Evolutionary conservation across 108 stramenopile species (phyloP), one percentile per base, ranked within the genome.

Genomic region (Discostella pseudostelligera): DNA sequence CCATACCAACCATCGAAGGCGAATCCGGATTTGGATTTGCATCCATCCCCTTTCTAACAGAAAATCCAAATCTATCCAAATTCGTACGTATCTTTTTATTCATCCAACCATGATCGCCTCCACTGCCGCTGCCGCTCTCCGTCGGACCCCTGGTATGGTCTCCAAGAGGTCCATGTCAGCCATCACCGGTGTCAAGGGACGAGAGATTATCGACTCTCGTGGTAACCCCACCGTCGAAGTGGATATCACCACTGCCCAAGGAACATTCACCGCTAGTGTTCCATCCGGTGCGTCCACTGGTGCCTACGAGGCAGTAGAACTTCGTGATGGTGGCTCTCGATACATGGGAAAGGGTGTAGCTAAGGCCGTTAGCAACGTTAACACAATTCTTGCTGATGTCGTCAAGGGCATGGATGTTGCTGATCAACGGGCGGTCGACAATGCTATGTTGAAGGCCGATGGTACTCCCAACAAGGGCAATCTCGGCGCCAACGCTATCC

Each of bases 211-310:
- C 54, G 99, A 99, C 75, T 97, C 96, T 53, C 91, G 99, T 57
- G 99, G 99, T 26, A 99, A 99, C 80, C 99, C 99, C 28, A 99
- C 99, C 47, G 98, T 99, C 56, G 99, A 99, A 83, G 92, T 93
- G 26, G 92, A 90, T 56, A 79, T 95, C 54, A 91, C 87, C 53
- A 95, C 94, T 40, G 76, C 81, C 28, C 50, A 84, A n/a, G 94
- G 94, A 42, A 84, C 83, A 55, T 92, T 91, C 73, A 89, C 88
- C 36, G 94, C 94, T 32, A 82, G 84, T 55, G 98, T 99, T 14
- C 99, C 99, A 7, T 96, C 94, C 7, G 99, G 99, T 51, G 99
- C 99, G 13, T 94, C 92, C 37, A 99, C 99, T 26, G 99, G 99
- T 28, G 75, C 74, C 48, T 96, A 96, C 83, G 95, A 99, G 82